phyloP scores from a whole-genome alignment of 805 yeast species.

The Brettanomyces custersianus region DNA sequence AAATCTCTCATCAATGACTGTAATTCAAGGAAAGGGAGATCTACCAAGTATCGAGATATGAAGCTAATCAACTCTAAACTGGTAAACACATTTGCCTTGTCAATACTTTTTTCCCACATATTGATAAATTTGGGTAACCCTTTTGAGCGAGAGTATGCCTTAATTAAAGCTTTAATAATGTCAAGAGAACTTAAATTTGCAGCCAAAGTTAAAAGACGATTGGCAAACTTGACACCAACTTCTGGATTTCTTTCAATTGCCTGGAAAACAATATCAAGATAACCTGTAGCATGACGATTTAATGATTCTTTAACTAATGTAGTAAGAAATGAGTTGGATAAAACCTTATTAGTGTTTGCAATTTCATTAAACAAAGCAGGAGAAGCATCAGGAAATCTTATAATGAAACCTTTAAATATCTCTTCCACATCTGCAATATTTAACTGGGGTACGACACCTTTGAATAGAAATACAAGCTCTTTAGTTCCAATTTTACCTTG shows the following conservation, averaged over 20 bases:
- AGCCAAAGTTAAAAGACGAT: conserved; percentile 20
- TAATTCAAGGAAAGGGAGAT: conserved; percentile 41
- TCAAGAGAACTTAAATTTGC: not conserved
- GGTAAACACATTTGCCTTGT: conserved; percentile 3
- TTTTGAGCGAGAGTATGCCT: conserved; percentile 47
- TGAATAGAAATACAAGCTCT: conserved; percentile 23
- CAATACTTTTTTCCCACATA: conserved; percentile 29
- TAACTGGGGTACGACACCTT: conserved; percentile 22
- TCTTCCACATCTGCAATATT: conserved; percentile 37
- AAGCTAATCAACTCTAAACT: conserved; percentile 23
- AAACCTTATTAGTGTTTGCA: conserved; percentile 40
- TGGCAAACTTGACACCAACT: conserved; percentile 40
- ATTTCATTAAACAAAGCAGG: conserved; percentile 37
- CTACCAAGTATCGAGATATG: conserved; percentile 29
- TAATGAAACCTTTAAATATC: conserved; percentile 34
- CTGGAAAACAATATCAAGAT: conserved; percentile 38
- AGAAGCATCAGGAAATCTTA: conserved; percentile 29
- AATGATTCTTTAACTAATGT: conserved; percentile 29
- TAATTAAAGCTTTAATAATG: conserved; percentile 11
- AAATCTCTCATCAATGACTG: conserved; percentile 17
- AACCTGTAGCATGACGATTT: conserved; percentile 4
- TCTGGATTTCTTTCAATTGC: conserved; percentile 49
- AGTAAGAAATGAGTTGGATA: conserved; percentile 44
- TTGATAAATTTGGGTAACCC: conserved; percentile 42
- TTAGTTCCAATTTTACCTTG: conserved; percentile 8